phyloP scores from a whole-genome alignment of 805 yeast species.

The Starmerella geochares region DNA sequence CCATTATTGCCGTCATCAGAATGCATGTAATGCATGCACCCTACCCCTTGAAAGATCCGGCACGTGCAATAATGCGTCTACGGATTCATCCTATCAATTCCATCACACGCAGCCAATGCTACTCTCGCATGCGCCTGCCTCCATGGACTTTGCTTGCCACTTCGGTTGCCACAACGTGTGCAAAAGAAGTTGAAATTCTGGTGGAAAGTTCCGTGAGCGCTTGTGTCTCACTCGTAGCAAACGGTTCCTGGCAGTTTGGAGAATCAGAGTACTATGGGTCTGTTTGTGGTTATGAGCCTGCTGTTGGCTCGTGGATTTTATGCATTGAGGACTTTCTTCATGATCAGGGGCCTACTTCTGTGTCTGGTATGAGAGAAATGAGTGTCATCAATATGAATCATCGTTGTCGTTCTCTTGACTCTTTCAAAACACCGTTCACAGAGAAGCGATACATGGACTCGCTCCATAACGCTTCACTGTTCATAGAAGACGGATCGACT shows the following conservation, averaged over 20 bases:
- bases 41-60: neutral
- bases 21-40: too few species aligned
- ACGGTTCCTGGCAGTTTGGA: neutral
- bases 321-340: slow-evolving; percentile 5
- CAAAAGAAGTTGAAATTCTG: neutral
- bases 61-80: neutral
- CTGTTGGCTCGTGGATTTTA: slow-evolving; percentile 12
- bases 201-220: slow-evolving; percentile 2
- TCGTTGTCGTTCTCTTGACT: neutral
- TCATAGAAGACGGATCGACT: neutral
- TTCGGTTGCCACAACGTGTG: too few species aligned
- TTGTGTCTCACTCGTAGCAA: neutral
- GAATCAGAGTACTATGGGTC: neutral
- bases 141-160: neutral
- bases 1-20: too few species aligned
- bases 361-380: neutral
- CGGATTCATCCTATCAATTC: slow-evolving; percentile 1
- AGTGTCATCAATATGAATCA: neutral
- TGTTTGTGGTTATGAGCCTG: slow-evolving; percentile 12
- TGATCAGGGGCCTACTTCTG: neutral
- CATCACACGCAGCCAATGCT: neutral
- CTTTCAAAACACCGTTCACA: neutral
- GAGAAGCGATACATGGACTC: neutral
- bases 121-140: neutral
- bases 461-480: neutral